phyloP scores from a whole-genome alignment of 768 basidiomycete genomes.

The Dioszegia aurantiaca region DNA sequence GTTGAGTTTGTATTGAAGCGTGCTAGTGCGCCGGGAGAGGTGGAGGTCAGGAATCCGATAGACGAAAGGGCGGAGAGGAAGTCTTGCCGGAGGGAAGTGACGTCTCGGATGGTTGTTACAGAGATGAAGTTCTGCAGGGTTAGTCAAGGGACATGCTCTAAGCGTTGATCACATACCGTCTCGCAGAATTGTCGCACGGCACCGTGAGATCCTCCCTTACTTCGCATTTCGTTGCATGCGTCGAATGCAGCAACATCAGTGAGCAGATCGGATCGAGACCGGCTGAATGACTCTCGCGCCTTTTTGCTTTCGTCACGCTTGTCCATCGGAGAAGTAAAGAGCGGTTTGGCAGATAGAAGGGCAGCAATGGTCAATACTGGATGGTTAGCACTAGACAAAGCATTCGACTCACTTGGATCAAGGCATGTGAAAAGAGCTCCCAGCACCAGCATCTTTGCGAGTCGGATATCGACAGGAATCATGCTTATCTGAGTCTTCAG shows the following conservation, averaged over 20 bases:
- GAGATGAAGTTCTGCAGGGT: slow-evolving; percentile 76
- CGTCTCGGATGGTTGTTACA: slow-evolving; percentile 67
- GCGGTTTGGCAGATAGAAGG: slow-evolving; percentile 76
- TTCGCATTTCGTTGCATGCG: slow-evolving; percentile 51
- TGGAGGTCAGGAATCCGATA: slow-evolving; percentile 62
- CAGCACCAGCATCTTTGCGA: slow-evolving; percentile 91
- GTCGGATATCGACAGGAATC: slow-evolving; percentile 80
- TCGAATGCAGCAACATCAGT: slow-evolving; percentile 77
- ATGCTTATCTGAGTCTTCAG: slow-evolving; percentile 58
- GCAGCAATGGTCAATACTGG: slow-evolving; percentile 75
- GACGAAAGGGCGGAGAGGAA: slow-evolving; percentile 68
- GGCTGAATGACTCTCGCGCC: slow-evolving; percentile 70
- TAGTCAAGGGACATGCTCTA: background rate
- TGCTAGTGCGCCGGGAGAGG: slow-evolving; percentile 14
- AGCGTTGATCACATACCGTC: slow-evolving; percentile 55
- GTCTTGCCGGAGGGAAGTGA: slow-evolving; percentile 72
- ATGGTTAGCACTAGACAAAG: background rate
- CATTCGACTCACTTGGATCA: slow-evolving; percentile 56
- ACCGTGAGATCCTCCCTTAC: slow-evolving; percentile 59
- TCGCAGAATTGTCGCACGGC: slow-evolving; percentile 67
- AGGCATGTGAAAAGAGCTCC: slow-evolving; percentile 79
- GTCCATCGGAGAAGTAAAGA: slow-evolving; percentile 78
- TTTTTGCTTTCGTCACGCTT: slow-evolving; percentile 73
- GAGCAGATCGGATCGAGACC: slow-evolving; percentile 75
- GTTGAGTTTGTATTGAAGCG: slow-evolving; percentile 65